Conservation (phyloP, 352 stramenopile genomes). For the Phytophthora pisi region DNA sequence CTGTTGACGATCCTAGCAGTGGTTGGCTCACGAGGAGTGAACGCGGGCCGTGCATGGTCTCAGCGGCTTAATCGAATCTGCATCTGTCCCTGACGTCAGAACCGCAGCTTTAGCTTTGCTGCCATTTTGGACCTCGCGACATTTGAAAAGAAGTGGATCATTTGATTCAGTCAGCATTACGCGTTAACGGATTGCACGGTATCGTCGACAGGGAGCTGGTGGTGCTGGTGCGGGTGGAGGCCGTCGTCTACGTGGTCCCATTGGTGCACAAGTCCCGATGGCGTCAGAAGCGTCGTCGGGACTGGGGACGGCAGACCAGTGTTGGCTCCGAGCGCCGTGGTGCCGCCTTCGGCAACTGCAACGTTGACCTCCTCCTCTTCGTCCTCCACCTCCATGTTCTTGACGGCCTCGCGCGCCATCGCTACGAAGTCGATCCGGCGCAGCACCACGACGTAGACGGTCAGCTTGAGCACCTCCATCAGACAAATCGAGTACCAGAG, state of each 20-base stretch:
- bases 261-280: slow-evolving; percentile 27
- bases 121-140: slow-evolving; percentile 2
- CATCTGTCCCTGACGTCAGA: neutral
- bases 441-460: slow-evolving; percentile 29
- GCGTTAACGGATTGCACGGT: neutral
- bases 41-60: neutral
- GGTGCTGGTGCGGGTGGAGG: slow-evolving; percentile 10
- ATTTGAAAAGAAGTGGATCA: neutral
- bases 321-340: slow-evolving; percentile 29
- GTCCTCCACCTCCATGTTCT: slow-evolving; percentile 38
- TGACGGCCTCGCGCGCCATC: slow-evolving; percentile 31
- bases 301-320: slow-evolving; percentile 30
- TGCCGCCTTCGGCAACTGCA: slow-evolving; percentile 29
- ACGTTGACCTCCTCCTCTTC: slow-evolving; percentile 30
- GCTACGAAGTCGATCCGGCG: slow-evolving; percentile 27
- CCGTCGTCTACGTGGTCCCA: slow-evolving; percentile 34
- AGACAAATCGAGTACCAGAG: slow-evolving; percentile 42
- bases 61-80: neutral
- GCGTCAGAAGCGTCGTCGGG: slow-evolving; percentile 33
- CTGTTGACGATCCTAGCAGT: neutral
- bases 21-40: neutral
- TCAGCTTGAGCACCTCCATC: slow-evolving; percentile 39
- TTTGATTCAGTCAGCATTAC: neutral
- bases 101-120: neutral
- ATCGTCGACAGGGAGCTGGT: neutral